Conservation (phyloP, 2,329 filamentous ascomycete genomes). For the Colletotrichum chlorophyti region DNA sequence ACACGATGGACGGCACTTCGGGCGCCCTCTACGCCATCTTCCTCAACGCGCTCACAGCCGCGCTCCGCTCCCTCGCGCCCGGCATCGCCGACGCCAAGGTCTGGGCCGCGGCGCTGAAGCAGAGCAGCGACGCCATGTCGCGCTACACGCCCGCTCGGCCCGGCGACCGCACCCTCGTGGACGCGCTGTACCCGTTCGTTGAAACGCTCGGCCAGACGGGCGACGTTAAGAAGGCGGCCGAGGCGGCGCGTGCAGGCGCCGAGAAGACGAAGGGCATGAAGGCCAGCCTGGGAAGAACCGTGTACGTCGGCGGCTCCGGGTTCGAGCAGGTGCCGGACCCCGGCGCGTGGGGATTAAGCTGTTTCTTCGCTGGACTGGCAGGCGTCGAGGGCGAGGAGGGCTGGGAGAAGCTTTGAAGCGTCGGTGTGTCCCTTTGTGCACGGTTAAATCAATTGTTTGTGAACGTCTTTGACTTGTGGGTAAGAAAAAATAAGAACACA, state of each 20-base stretch:
- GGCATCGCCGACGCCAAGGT: slow-evolving; percentile 47
- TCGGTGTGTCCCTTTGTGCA: no score
- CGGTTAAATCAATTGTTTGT: no score
- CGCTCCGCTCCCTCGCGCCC: slow-evolving; percentile 51
- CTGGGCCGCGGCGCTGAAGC: slow-evolving; percentile 72
- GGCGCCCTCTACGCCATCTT: slow-evolving; percentile 79
- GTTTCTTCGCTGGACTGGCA: slow-evolving; percentile 82
- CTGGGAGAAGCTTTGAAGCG: slow-evolving; percentile 40
- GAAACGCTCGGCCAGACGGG: slow-evolving; percentile 70
- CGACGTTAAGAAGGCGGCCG: slow-evolving; percentile 74
- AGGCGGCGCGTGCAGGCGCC: slow-evolving; percentile 77
- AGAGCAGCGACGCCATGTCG: slow-evolving; percentile 73
- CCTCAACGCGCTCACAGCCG: slow-evolving; percentile 81
- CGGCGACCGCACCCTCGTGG: slow-evolving; percentile 89
- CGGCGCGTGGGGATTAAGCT: slow-evolving; percentile 77
- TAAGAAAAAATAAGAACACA: no score
- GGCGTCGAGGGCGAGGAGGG: slow-evolving; percentile 52
- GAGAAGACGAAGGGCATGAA: slow-evolving; percentile 91
- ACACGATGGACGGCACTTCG: slow-evolving; percentile 67
- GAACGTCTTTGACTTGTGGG: no score
- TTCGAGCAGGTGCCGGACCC: slow-evolving; percentile 61
- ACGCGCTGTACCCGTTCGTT: slow-evolving; percentile 89
- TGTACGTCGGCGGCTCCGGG: slow-evolving; percentile 74
- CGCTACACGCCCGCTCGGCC: slow-evolving; percentile 89
- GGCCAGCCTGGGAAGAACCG: slow-evolving; percentile 82